Evolutionary conservation across 2,329 filamentous ascomycete species (phyloP).

Genomic region (Rhinocladiella mackenziei): DNA sequence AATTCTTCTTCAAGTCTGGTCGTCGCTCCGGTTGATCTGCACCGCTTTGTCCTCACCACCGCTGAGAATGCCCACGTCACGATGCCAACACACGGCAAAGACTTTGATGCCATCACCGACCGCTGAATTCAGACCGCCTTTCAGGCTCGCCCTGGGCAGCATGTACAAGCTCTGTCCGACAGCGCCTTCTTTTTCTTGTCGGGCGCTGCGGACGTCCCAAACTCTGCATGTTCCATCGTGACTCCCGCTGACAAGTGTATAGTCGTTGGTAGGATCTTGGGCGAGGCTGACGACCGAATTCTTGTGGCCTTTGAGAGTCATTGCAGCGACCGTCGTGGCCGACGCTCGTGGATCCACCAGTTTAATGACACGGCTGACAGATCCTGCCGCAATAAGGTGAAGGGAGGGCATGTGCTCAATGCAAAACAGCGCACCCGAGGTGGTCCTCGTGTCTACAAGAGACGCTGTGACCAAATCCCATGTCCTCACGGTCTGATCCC

Average conservation of each 20-base stretch:
- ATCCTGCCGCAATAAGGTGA: conserved; percentile 67
- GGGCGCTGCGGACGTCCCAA: conserved; percentile 78
- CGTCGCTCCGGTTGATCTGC: conserved; percentile 68
- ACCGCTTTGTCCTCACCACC: conserved; percentile 90
- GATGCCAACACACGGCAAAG: conserved; percentile 82
- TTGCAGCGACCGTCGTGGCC: conserved; percentile 70
- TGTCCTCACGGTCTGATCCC: conserved; percentile 86
- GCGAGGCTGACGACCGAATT: conserved; percentile 65
- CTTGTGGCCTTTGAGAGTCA: conserved; percentile 86
- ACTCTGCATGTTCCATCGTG: conserved; percentile 90
- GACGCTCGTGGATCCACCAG: conserved; percentile 85
- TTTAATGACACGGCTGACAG: conserved; percentile 79
- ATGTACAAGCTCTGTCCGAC: conserved; percentile 70
- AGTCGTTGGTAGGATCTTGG: conserved; percentile 63
- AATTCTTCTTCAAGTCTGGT: conserved; percentile 14
- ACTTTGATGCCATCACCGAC: conserved; percentile 87
- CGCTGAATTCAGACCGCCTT: conserved; percentile 60
- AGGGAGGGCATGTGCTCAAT: conserved; percentile 68
- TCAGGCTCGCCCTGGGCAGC: conserved; percentile 70
- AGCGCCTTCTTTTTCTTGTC: conserved; percentile 55
- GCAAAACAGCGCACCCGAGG: conserved; percentile 76
- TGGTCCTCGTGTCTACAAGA: conserved; percentile 77
- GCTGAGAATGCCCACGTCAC: conserved; percentile 80
- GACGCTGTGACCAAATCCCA: conserved; percentile 80
- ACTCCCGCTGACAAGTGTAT: conserved; percentile 81